Base-by-base conservation (phyloP, 768 basidiomycete genomes). In the Kwoniella bestiolae region DNA sequence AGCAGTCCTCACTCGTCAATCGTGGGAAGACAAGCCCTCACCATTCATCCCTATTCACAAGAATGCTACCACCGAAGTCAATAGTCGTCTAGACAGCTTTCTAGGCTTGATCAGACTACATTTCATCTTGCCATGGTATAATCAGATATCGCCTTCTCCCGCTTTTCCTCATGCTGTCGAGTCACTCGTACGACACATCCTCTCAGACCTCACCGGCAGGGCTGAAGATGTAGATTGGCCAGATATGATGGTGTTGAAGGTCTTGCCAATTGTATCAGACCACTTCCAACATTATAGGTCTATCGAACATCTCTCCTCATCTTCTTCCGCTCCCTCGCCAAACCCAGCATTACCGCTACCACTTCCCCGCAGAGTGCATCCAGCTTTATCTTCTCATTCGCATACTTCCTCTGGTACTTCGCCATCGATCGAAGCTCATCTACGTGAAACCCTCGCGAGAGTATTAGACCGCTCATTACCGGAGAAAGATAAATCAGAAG, bases 81-180 rank as follows among this genome's bases (percentile, higher is more conserved):
- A 90, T 7, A 83, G 86, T n/a, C 85, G 87, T 18, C 75, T 95
- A 8, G 90, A 94, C 69, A 89, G 90, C 32, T 86, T 95, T 56
- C 85, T 95, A 57, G 85, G 86, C n/a, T 85, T 92, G 75, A 85
- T 92, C 65, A 87, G 91, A 26, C 84, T 90, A 55, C 92, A 94
- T 83, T 98, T 96, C 78, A 88, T 99, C 21, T 82, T 89, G 58
- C 86, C 86, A 12, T 99, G 95, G 95, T 99, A 95, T 83, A 84
- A 85, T 70, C 86, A 87, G 18, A 84, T 97, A 38, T 97, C 95
- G 5, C 85, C 88, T 11, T 94, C 92, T 0, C 88, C 91, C 3
- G 87, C 92, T 3, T 97, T 99, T 78, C 94, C 95, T 21, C 85
- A 87, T 65, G 89, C 92, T 8, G 89, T 95, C 53, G 91, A 93